These are phyloP conservation scores for Malus hybrid DNA, from an alignment of 331 rosid genomes.

Conservation along the genomic window DNA sequence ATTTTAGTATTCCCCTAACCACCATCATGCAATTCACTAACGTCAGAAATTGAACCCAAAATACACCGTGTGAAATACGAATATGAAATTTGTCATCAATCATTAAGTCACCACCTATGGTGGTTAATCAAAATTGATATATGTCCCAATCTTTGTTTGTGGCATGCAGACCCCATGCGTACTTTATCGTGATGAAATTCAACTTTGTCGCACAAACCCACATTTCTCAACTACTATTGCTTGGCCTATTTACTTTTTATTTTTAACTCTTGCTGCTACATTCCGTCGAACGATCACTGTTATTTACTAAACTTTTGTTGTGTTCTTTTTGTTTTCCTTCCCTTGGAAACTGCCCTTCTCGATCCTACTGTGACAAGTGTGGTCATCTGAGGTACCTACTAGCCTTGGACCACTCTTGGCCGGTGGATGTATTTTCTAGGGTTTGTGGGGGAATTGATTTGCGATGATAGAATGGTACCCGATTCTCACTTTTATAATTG, in stretches of 20 bases:
- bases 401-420: neutral
- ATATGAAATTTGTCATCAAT: too few relatives aligned
- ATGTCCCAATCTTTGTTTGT: too few relatives aligned
- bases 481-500: neutral
- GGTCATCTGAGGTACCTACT: neutral
- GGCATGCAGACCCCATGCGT: neutral
- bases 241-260: neutral
- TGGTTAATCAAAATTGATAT: too few relatives aligned
- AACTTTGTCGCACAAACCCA: neutral
- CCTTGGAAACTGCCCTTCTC: slow-evolving; percentile 1
- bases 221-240: neutral
- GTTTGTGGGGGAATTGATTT: neutral
- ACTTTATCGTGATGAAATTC: neutral
- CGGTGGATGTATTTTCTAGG: neutral
- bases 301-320: slow-evolving; percentile 1
- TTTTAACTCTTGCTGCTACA: neutral
- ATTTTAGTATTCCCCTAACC: too few relatives aligned
- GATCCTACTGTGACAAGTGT: slow-evolving; percentile 8
- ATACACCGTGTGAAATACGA: too few relatives aligned
- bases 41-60: rapidly evolving
- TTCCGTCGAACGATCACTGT: neutral
- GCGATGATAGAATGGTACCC: neutral
- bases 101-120: too few relatives aligned
- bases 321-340: neutral
- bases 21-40: too few relatives aligned